Base-by-base conservation (phyloP, 1,139 yeast genomes). In the Kurtzmaniella quercitrusa region DNA sequence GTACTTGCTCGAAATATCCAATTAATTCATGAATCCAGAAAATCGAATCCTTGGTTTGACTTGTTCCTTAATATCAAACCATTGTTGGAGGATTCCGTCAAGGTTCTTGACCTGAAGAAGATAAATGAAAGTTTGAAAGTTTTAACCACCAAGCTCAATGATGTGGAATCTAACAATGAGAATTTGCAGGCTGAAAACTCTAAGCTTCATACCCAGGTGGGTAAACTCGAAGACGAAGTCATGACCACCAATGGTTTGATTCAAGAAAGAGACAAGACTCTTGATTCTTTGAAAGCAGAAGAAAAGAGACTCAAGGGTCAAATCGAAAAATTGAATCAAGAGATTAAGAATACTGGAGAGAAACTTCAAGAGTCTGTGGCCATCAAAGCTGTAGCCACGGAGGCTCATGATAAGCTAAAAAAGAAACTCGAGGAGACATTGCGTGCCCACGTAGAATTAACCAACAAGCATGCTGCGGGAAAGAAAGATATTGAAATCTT, bases 51-150 rank as follows among this genome's bases (percentile, higher is more conserved):
- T 9, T 93, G 98, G 98, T 85, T 88, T 68, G 79, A 75, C 43
- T 69, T 93, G 41, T 82, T 82, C 50, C 71, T 81, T 29, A 78
- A 80, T 45, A 70, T 93, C 53, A 86, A 86, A 52, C 98, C 98
- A 0, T 64, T 91, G 41, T 65, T 90, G 19, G 82, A 81, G 46
- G 87, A 86, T 9, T 77, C 89, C 0, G 66, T 68, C 15, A 82
- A 81, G 51, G 78, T 81, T 1, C 67, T 77, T 43, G 82, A 76
- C 52, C 68, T 76, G 11, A 79, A 77, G 45, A 70, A 72, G 48
- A 73, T 81, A 53, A 82, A 80, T 47, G 82, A 82, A 37, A 69
- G 68, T 45, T 52, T 71, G 47, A 68, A 67, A 46, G 54, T 61
- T 37, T 57, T 68, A 18, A 68, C 62, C 38, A 56, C 57, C 21